Evolutionary conservation across 495 filamentous ascomycete species (phyloP), one percentile per base, ranked within the genome.

Genomic region (Aspergillus taichungensis): DNA sequence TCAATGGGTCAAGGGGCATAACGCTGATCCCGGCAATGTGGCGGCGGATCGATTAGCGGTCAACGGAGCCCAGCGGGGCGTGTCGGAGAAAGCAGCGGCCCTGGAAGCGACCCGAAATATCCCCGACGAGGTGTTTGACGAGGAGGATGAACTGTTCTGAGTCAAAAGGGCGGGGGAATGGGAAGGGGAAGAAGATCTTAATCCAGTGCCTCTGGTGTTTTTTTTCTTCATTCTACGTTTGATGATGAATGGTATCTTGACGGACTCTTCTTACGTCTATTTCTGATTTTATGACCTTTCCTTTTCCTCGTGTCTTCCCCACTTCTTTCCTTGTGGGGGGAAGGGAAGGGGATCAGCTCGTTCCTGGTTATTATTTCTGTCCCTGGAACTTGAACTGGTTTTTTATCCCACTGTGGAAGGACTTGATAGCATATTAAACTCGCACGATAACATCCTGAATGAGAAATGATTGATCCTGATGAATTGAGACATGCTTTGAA

Each of bases 1-100:
- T 49, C 74, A 80, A 55, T 95, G 88, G 90, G 75, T 96, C 24
- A 95, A 91, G 62, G 91, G 88, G 0, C 89, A 95, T 57, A 70
- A 63, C 12, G 66, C 68, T 9, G 69, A 85, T 43, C 58, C 59
- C 6, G 89, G 89, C 6, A 95, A 95, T 52, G 72, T 78, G 40
- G 83, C 79, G 5, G 89, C 92, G 8, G 92, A 98, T 66, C 61
- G 57, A 34, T 68, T 98, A 45, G 92, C 92, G 6, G 83, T 89
- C 14, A 64, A 69, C 45, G 75, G 72, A 24, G 75, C 75, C 13
- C 67, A 64, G 30, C 60, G 53, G 33, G 71, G 67, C 9, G 62
- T 61, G 1, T 49, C 51, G 13, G 60, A 62, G 30, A 61, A 67
- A 47, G 51, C 50, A 28, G 54, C 59, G 38, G 58, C 57, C 9